Evolutionary conservation across 1,284 basidiomycete genomes (phyloP).

Genomic region (Coniferiporia sulphurascens): DNA sequence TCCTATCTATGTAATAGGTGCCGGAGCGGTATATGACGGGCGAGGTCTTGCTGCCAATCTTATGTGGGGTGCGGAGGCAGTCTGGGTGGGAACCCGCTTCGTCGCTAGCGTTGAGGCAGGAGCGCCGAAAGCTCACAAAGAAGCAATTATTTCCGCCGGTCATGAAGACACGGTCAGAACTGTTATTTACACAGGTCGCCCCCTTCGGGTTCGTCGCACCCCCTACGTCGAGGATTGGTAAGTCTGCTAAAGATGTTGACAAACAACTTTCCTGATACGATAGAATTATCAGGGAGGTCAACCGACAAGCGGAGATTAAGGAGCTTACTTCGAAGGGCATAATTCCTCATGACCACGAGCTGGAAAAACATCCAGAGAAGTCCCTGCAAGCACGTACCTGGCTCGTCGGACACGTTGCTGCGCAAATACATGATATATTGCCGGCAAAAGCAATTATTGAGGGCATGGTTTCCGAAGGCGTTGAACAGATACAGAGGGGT

Average conservation of each 20-base stretch:
- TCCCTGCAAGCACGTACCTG: conserved; percentile 52
- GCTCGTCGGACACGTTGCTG: conserved; percentile 78
- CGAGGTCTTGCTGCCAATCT: conserved; percentile 82
- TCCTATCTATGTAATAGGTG: conserved; percentile 79
- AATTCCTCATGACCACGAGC: conserved; percentile 66
- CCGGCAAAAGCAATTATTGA: conserved; percentile 82
- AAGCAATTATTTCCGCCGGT: conserved; percentile 58
- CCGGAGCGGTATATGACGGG: conserved; percentile 84
- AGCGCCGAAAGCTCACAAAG: conserved; percentile 82
- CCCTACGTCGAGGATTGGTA: conserved; percentile 79
- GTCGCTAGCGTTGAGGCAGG: conserved; percentile 78
- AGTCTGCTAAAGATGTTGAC: conserved; percentile 22
- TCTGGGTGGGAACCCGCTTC: conserved; percentile 82
- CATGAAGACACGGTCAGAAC: conserved; percentile 74
- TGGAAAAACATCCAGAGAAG: conserved; percentile 75
- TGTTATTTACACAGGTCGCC: conserved; percentile 84
- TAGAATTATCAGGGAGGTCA: conserved; percentile 44
- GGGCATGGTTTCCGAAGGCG: conserved; percentile 73
- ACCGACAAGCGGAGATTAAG: conserved; percentile 70
- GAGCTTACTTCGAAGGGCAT: conserved; percentile 73
- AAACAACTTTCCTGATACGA: background rate
- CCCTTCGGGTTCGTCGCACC: conserved; percentile 77
- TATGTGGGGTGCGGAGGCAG: conserved; percentile 78
- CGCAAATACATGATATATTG: conserved; percentile 67
- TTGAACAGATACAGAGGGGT: conserved; percentile 37